Evolutionary conservation across 2,329 filamentous ascomycete genomes (phyloP).

Genomic region (Neocatenulostroma microsporum): DNA sequence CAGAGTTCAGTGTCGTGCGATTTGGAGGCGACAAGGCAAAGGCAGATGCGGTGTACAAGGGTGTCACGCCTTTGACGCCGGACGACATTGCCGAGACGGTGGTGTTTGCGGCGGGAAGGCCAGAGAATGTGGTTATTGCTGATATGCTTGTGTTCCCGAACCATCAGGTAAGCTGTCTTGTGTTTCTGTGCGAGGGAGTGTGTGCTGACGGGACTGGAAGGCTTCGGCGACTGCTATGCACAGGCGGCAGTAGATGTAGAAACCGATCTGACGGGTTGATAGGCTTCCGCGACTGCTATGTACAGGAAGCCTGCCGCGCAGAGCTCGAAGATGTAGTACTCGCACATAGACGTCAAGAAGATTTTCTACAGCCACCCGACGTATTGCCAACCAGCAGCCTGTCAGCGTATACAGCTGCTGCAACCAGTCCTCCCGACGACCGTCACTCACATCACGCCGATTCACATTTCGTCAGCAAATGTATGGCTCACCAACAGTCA

Average conservation of each 20-base stretch:
- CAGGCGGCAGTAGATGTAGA: conserved; percentile 27
- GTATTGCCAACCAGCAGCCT: too few relatives aligned
- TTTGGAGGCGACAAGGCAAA: conserved; percentile 85
- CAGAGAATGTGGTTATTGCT: conserved; percentile 85
- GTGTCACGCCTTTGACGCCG: conserved; percentile 73
- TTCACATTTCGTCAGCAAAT: too few relatives aligned
- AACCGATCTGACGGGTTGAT: conserved; percentile 4
- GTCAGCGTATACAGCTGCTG: too few relatives aligned
- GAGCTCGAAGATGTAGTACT: conserved; percentile 13
- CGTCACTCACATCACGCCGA: too few relatives aligned
- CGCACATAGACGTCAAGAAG: conserved; percentile 1
- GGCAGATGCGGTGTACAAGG: conserved; percentile 84
- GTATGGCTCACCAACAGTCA: too few relatives aligned
- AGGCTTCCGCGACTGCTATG: conserved; percentile 16
- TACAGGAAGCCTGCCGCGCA: conserved; percentile 10
- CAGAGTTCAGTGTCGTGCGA: conserved; percentile 81
- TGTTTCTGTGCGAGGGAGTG: background rate
- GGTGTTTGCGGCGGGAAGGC: conserved; percentile 73
- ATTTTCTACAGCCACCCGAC: too few relatives aligned
- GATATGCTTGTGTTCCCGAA: conserved; percentile 82
- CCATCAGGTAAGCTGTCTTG: conserved; percentile 60
- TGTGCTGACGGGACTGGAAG: conserved; percentile 13
- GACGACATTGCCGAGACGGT: conserved; percentile 88
- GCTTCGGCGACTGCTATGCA: conserved; percentile 42
- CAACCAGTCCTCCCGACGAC: too few relatives aligned